Evolutionary conservation across 1,139 yeast species (phyloP), one percentile per base, ranked within the genome.

Genomic region (Suhomyces choctaworum): DNA sequence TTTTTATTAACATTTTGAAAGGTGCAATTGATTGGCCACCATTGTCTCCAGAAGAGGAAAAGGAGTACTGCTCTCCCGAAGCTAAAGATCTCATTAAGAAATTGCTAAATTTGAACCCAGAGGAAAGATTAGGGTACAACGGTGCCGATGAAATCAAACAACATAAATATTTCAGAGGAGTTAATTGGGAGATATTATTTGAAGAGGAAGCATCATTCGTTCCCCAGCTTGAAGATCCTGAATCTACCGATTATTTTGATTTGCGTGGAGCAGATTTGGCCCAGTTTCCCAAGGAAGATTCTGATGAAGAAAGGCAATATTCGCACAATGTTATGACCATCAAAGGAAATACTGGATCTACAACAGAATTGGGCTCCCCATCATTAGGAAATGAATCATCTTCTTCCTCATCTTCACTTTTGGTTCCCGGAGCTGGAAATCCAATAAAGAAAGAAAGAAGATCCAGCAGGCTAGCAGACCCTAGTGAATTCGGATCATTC

Each of bases 201-300:
- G 75, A 72, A 9, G 87, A 79, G 44, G 83, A 79, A 21, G 94
- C 96, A 0, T 78, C 94, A 0, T 94, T 92, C 62, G 81, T 89
- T 7, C 99, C 99, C 0, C 63, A 66, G 5, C 64, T 78, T 10
- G 89, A 83, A 11, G 76, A 88, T 48, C 96, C 96, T 0, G 96
- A 86, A 51, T 80, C 82, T 37, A 90, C 97, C 0, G 96, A 89
- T 39, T 92, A 92, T 54, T 94, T 92, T 60, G 98, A 94, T 51
- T 53, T 76, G 7, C 76, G 99, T 47, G 99, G 99, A 5, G 97
- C 97, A 0, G 78, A 72, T 10, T 58, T 82, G 42, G 69, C 74
- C 4, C 78, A 75, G 40, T 81, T 86, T 37, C 83, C 84, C 0
- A 60, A 63, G 26, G 85, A 78, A 39, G 68, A 63, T 12, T 50